Conservation (phyloP, 768 basidiomycete genomes). For the Mrakia frigida region DNA sequence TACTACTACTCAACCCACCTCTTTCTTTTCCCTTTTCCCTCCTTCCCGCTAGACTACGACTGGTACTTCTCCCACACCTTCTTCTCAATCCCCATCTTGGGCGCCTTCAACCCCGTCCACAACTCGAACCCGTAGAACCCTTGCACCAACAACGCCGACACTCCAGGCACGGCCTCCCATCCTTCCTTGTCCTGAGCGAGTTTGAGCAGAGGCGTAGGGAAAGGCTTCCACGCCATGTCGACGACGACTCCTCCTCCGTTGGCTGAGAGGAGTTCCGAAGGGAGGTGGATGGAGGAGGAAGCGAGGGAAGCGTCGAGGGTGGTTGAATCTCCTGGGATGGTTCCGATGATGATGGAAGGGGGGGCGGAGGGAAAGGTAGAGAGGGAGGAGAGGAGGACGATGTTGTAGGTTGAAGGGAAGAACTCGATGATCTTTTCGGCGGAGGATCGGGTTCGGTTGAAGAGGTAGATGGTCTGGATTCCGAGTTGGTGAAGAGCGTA, state of each 20-base stretch:
- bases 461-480: constrained; percentile 69
- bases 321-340: constrained; percentile 59
- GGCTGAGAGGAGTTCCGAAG: constrained; percentile 55
- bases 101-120: constrained; percentile 61
- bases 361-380: constrained; percentile 49
- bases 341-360: constrained; percentile 76
- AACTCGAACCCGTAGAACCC: constrained; percentile 76
- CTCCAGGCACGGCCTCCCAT: constrained; percentile 70
- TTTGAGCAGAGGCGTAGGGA: constrained; percentile 69
- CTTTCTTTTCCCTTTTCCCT: no score
- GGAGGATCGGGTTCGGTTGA: constrained; percentile 73
- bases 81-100: constrained; percentile 36
- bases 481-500: constrained; percentile 74
- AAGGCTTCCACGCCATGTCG: constrained; percentile 92
- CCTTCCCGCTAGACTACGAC: neutral
- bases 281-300: constrained; percentile 50
- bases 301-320: constrained; percentile 49
- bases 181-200: constrained; percentile 53
- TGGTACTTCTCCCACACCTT: constrained; percentile 37
- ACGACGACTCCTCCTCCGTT: constrained; percentile 63
- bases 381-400: constrained; percentile 57
- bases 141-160: constrained; percentile 83
- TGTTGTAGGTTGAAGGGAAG: constrained; percentile 61
- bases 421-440: constrained; percentile 62
- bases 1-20: no score